These are phyloP conservation scores for Cnidoscolus chayamansa DNA, from an alignment of 441 rosid genomes.

Conservation along the genomic window DNA sequence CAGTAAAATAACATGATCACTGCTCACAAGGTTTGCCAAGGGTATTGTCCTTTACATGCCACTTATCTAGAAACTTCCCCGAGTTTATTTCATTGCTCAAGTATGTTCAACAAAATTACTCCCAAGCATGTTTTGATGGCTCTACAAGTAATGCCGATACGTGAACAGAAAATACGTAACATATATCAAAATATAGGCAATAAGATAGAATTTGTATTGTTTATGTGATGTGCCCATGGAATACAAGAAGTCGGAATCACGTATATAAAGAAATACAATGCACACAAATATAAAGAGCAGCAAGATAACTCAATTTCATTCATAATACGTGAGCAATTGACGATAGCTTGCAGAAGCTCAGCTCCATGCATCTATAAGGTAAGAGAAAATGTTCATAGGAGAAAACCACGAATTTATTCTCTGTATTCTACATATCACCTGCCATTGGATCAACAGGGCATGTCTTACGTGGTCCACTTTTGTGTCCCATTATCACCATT, in stretches of 20 bases:
- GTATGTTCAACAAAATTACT: background rate
- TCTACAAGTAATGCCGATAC: background rate
- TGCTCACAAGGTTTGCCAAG: too few species aligned
- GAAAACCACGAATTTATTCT: background rate
- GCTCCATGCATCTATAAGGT: background rate
- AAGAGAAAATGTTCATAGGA: background rate
- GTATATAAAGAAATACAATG: background rate
- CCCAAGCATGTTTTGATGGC: background rate
- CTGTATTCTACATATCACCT: background rate
- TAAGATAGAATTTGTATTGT: too few species aligned
- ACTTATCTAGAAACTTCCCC: too few species aligned
- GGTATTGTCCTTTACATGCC: too few species aligned
- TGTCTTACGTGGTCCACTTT: constrained; percentile 10
- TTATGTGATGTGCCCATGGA: background rate
- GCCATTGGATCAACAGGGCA: background rate
- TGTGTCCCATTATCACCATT: constrained; percentile 28
- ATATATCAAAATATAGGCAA: too few species aligned
- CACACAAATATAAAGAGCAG: background rate
- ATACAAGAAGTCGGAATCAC: background rate
- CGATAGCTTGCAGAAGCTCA: background rate
- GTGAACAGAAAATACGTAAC: too few species aligned
- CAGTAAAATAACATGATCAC: too few species aligned
- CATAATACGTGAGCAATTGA: background rate
- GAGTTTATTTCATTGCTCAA: too few species aligned
- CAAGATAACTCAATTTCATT: constrained; percentile 7